A percentile compares a stretch with the other conserved stretches of the same genome.
These are phyloP conservation scores for Cupressus sempervirens DNA, from an alignment of 75 land plant species.

Conservation along the genomic window DNA sequence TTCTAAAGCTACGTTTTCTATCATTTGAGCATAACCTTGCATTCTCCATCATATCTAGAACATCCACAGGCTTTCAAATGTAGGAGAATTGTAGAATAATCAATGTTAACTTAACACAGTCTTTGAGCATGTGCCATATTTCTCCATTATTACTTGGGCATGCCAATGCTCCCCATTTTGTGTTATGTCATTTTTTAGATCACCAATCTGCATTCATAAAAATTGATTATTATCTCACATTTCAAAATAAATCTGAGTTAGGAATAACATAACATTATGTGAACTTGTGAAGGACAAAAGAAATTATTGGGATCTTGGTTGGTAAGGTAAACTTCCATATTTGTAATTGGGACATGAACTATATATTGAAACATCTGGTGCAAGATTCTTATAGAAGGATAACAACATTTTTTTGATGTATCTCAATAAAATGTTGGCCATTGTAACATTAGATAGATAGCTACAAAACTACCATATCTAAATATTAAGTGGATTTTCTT, in stretches of 20 bases:
- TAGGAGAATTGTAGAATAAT: constrained; percentile 51
- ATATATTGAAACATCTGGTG: constrained; percentile 32
- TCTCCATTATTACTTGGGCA: constrained; percentile 69
- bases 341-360: constrained; percentile 85
- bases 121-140: constrained; percentile 77
- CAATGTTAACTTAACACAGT: constrained; percentile 38
- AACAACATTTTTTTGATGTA: constrained; percentile 47
- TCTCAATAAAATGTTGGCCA: constrained; percentile 35
- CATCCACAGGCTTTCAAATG: constrained; percentile 29
- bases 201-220: constrained; percentile 31
- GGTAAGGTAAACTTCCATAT: constrained; percentile 61
- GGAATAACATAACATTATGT: no score
- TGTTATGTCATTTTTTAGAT: constrained; percentile 31
- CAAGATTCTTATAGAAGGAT: constrained; percentile 26
- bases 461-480: no score
- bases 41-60: neutral
- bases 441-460: neutral
- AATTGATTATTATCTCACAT: neutral
- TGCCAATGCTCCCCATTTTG: constrained; percentile 62
- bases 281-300: constrained; percentile 51
- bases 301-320: constrained; percentile 39
- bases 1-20: no score
- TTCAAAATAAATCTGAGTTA: neutral
- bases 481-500: no score
- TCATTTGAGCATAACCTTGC: no score